These are phyloP conservation scores for Pistacia atlantica DNA, from an alignment of 345 rosid genomes.

Conservation along the genomic window DNA sequence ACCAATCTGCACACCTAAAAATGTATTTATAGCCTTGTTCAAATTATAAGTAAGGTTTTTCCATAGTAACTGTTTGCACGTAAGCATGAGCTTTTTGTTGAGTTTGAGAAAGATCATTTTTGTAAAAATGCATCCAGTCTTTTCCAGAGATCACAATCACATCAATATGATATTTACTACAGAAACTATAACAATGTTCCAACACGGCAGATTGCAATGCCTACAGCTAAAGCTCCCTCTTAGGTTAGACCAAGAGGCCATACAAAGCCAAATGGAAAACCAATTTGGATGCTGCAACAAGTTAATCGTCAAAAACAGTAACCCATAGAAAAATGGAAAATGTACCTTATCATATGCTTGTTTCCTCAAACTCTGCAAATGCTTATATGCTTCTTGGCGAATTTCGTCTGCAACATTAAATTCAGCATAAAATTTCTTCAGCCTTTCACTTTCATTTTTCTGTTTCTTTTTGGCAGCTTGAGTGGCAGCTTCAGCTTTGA, in stretches of 20 bases:
- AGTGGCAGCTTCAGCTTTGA: constrained; percentile 58
- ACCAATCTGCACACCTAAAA: no score
- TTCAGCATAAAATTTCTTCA: constrained; percentile 42
- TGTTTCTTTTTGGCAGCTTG: constrained; percentile 56
- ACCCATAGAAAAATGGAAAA: not conserved
- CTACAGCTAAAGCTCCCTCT: not conserved
- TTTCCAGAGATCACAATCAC: no score
- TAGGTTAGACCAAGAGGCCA: not conserved
- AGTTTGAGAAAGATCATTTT: no score
- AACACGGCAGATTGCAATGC: not conserved
- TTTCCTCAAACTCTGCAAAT: constrained; percentile 54
- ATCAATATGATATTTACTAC: no score
- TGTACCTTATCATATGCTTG: constrained; percentile 65
- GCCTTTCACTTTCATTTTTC: constrained; percentile 45
- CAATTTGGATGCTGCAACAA: not conserved
- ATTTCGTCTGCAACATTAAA: constrained; percentile 63
- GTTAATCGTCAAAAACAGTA: not conserved
- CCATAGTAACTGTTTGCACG: not conserved
- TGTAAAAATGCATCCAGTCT: no score
- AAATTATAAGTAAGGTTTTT: no score
- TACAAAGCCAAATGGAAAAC: constrained; percentile 2
- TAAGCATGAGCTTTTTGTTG: no score
- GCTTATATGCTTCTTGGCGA: constrained; percentile 74
- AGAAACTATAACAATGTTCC: not conserved
- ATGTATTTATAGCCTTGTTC: not conserved